Evolutionary conservation across 2,329 filamentous ascomycete genomes (phyloP).

Genomic region (Hymenoscyphus salicellus): DNA sequence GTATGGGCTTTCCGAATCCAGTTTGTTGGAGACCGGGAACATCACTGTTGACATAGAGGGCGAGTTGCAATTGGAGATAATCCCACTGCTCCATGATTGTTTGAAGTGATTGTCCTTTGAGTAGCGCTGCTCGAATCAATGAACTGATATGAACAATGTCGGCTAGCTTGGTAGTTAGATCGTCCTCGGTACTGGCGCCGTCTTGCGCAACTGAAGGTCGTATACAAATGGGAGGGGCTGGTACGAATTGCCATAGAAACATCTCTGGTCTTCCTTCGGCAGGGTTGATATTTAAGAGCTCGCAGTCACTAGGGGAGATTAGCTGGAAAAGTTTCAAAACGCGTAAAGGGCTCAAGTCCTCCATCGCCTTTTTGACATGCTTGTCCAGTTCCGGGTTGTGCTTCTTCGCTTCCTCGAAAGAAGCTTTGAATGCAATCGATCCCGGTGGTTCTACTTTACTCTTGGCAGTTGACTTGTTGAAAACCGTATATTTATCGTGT

Average conservation of each 20-base stretch:
- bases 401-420: conserved; percentile 75
- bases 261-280: conserved; percentile 87
- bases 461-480: conserved; percentile 80
- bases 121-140: conserved; percentile 76
- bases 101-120: conserved; percentile 78
- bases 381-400: conserved; percentile 82
- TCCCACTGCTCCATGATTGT: conserved; percentile 99
- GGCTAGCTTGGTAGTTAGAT: conserved; percentile 92
- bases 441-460: conserved; percentile 79
- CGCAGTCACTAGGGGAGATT: conserved; percentile 81
- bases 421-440: conserved; percentile 81
- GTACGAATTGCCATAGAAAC: conserved; percentile 96
- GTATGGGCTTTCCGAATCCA: conserved; percentile 81
- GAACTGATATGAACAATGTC: conserved; percentile 93
- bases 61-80: conserved; percentile 89
- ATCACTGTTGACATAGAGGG: conserved; percentile 97
- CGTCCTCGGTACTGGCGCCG: conserved; percentile 89
- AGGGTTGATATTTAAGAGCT: conserved; percentile 84
- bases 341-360: conserved; percentile 86
- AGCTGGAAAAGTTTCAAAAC: conserved; percentile 89
- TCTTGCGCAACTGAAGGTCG: conserved; percentile 92
- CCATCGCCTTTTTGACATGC: conserved; percentile 85
- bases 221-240: conserved; percentile 90
- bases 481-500: conserved; percentile 88
- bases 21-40: conserved; percentile 88